Percentiles rank a stretch among this genome's conserved stretches.
Conservation (phyloP, 2,329 filamentous ascomycete species). For the Fusarium sp. region DNA sequence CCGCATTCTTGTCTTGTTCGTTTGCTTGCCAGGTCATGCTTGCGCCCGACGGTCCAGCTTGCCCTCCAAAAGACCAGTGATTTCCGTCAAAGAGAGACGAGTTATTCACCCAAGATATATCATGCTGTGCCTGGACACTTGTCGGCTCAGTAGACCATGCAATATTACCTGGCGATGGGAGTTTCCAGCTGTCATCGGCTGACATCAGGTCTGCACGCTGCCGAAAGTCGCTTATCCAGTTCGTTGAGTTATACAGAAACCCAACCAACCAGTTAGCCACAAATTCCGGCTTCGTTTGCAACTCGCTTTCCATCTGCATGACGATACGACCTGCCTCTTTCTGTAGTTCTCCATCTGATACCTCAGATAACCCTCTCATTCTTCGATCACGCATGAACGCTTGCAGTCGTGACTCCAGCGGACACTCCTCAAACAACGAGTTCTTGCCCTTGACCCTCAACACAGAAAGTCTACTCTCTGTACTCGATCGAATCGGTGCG, state of each 20-base stretch:
- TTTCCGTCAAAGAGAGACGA: not conserved
- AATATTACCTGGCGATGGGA: not conserved
- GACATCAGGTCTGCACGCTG: not conserved
- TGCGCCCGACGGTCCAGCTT: not conserved
- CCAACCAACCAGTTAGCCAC: conserved; percentile 30
- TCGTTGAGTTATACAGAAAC: conserved; percentile 5
- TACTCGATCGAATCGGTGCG: conserved; percentile 15
- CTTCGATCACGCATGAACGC: not conserved
- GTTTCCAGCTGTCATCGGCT: not conserved
- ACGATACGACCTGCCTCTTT: conserved; percentile 22
- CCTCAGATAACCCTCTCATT: not conserved
- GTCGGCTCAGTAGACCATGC: not conserved
- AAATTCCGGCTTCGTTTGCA: conserved; percentile 21
- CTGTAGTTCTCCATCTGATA: conserved; percentile 9
- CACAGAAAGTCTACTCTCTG: conserved; percentile 18
- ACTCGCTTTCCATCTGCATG: conserved; percentile 22
- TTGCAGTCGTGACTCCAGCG: conserved; percentile 19
- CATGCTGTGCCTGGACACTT: not conserved
- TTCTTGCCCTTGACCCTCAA: conserved; percentile 29
- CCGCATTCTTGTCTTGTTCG: not conserved
- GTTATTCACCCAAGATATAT: not conserved
- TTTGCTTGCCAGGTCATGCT: not conserved
- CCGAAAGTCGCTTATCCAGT: conserved; percentile 19
- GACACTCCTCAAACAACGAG: conserved; percentile 25
- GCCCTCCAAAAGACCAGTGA: not conserved